phyloP scores from a whole-genome alignment of 2,329 filamentous ascomycete genomes.

The Fusarium pseudonygamai region DNA sequence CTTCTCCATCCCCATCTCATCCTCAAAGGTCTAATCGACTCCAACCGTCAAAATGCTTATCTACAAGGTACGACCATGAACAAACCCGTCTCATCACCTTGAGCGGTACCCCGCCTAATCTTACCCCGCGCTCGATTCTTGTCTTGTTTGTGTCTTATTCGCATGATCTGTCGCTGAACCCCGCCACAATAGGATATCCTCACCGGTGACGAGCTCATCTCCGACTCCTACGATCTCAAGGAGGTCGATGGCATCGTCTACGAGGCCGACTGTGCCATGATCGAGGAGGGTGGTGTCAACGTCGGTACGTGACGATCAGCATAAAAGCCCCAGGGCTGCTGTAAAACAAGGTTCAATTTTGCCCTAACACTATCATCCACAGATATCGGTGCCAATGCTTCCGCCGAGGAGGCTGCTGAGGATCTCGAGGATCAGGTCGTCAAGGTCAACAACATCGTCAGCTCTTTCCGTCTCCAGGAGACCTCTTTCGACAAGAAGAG shows the following conservation, averaged over 20 bases:
- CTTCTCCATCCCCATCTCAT: slow-evolving; percentile 19
- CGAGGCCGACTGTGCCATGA: slow-evolving; percentile 93
- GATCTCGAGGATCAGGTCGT: slow-evolving; percentile 73
- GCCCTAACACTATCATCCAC: slow-evolving; percentile 15
- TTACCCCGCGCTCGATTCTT: slow-evolving; percentile 31
- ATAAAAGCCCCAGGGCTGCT: background rate
- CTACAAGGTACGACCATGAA: slow-evolving; percentile 65
- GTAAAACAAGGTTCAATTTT: background rate
- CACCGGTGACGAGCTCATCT: slow-evolving; percentile 94
- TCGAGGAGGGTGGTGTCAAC: slow-evolving; percentile 77
- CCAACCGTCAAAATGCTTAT: slow-evolving; percentile 74
- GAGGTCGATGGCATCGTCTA: slow-evolving; percentile 82
- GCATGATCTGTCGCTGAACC: slow-evolving; percentile 42
- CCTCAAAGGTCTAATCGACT: slow-evolving; percentile 29
- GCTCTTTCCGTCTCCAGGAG: slow-evolving; percentile 88
- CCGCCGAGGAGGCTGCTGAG: slow-evolving; percentile 88
- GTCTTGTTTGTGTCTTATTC: slow-evolving; percentile 7
- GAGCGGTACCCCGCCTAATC: slow-evolving; percentile 10
- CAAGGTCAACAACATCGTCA: slow-evolving; percentile 91
- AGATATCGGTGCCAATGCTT: slow-evolving; percentile 96
- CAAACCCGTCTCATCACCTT: background rate
- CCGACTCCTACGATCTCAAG: slow-evolving; percentile 90
- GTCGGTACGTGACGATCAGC: slow-evolving; percentile 68
- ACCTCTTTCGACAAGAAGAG: slow-evolving; percentile 88
- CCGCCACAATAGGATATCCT: slow-evolving; percentile 76